A percentile compares a stretch with the other conserved stretches of the same genome.
These are phyloP conservation scores for Saccharomycopsis sp. DNA, from an alignment of 805 yeast species.

Conservation along the genomic window DNA sequence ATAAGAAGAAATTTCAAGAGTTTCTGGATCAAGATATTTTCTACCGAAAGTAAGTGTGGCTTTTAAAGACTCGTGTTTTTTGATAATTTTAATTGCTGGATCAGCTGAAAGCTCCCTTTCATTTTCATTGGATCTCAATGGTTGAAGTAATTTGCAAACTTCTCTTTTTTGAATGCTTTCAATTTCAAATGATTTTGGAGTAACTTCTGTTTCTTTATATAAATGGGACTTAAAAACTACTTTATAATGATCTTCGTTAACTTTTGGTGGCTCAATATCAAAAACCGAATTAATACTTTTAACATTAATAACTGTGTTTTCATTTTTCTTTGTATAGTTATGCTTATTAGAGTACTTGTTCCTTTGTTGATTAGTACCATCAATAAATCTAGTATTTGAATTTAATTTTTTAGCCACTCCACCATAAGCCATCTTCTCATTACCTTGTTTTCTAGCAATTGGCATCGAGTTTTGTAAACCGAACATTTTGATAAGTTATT, in stretches of 20 bases:
- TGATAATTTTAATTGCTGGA: conserved; percentile 10
- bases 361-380: neutral
- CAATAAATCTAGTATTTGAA: neutral
- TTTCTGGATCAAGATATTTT: conserved; percentile 10
- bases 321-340: neutral
- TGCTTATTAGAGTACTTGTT: neutral
- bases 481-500: too few relatives aligned
- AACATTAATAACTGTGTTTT: neutral
- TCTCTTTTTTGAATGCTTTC: conserved; percentile 8
- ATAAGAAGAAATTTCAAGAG: conserved; percentile 6
- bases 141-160: conserved; percentile 8
- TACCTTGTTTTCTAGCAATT: neutral
- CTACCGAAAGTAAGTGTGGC: conserved; percentile 6
- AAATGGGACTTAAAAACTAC: neutral
- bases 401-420: neutral
- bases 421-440: neutral
- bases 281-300: conserved; percentile 4
- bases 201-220: neutral
- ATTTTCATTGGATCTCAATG: conserved; percentile 8
- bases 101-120: conserved; percentile 1
- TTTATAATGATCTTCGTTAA: conserved; percentile 11
- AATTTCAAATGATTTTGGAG: conserved; percentile 4
- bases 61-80: conserved; percentile 6
- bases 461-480: neutral
- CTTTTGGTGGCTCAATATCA: conserved; percentile 10